phyloP scores from a whole-genome alignment of 148 eudicot species.

The Cornus suecica region DNA sequence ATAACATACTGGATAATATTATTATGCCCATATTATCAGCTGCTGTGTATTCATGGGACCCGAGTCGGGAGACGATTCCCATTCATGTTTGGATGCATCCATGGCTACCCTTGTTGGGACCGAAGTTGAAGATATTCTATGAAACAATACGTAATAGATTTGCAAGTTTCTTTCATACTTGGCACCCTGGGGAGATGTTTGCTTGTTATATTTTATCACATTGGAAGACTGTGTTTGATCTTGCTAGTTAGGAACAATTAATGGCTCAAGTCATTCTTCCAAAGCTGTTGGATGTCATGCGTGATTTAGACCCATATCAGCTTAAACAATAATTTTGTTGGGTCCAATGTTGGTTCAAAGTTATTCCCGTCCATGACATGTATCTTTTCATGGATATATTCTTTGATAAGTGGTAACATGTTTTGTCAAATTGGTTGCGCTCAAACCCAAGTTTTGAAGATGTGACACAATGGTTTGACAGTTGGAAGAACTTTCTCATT shows the following conservation, averaged over 20 bases:
- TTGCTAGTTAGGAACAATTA: slow-evolving; percentile 77
- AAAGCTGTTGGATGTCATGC: slow-evolving; percentile 60
- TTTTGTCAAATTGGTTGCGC: too few species aligned
- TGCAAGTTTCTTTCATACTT: slow-evolving; percentile 67
- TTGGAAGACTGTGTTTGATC: slow-evolving; percentile 84
- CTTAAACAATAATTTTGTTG: slow-evolving; percentile 56
- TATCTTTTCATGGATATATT: too few species aligned
- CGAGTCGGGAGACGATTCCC: too few species aligned
- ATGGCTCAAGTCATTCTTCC: slow-evolving; percentile 73
- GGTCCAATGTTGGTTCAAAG: slow-evolving; percentile 71
- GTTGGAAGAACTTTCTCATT: too few species aligned
- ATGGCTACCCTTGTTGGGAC: slow-evolving; percentile 81
- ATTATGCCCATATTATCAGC: slow-evolving; percentile 71
- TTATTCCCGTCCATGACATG: slow-evolving; percentile 68
- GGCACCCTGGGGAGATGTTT: slow-evolving; percentile 84
- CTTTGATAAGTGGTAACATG: too few species aligned
- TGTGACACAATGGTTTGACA: too few species aligned
- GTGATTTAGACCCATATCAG: slow-evolving; percentile 75
- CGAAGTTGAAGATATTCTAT: slow-evolving; percentile 57
- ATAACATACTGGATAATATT: slow-evolving; percentile 59
- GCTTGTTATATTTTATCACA: slow-evolving; percentile 64
- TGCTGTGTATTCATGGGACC: slow-evolving; percentile 81
- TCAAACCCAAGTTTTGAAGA: too few species aligned
- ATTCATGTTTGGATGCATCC: slow-evolving; percentile 95
- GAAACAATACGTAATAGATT: slow-evolving; percentile 57